Evolutionary conservation across 2,329 filamentous ascomycete genomes (phyloP), one percentile per base, ranked within the genome.

Genomic region (Zasmidium citrigriseum): DNA sequence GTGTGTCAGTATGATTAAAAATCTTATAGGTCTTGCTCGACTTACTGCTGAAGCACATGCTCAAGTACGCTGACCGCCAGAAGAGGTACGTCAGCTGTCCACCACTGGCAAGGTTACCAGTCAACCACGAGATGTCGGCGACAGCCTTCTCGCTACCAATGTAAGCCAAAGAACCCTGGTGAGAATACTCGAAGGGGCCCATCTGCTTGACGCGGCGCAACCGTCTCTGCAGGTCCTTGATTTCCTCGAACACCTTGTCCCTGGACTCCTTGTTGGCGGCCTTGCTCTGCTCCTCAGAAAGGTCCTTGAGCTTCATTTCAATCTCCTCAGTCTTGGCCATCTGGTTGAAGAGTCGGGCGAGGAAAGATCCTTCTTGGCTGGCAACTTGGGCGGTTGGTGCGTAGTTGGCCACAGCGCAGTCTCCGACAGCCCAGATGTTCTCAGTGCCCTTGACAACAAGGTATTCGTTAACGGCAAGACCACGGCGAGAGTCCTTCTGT

Each of bases 1-100:
- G 61, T 72, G 57, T 69, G 68, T 54, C 22, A 52, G n/a, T 27
- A 9, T 50, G 20, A n/a, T 21, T 51, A 24, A 34, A 51, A 23
- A 24, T 24, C 12, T 21, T 50, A 38, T 4, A 25, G 48, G 48
- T 20, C 7, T n/a, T n/a, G n/a, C n/a, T n/a, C n/a, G 21, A 62
- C 91, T 87, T 85, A 95, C 91, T 93, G 87, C 93, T 98, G 78
- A 99, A 99, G 86, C 93, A 97, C 95, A 99, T 99, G 83, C 91
- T 97, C 76, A 99, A 82, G 78, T 99, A 99, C 55, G 93, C 95
- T 73, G 90, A 96, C 75, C 93, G 86, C 95, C 95, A 99, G 86
- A 99, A 99, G 67, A 97, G 85, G 80, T 96, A 99, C 57, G 95
- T 99, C 78, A 98, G 82, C 60, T 73, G 72, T 74, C 95, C 95